Evolutionary conservation across 495 filamentous ascomycete genomes (phyloP).

Genomic region (Filosporella fistucella): DNA sequence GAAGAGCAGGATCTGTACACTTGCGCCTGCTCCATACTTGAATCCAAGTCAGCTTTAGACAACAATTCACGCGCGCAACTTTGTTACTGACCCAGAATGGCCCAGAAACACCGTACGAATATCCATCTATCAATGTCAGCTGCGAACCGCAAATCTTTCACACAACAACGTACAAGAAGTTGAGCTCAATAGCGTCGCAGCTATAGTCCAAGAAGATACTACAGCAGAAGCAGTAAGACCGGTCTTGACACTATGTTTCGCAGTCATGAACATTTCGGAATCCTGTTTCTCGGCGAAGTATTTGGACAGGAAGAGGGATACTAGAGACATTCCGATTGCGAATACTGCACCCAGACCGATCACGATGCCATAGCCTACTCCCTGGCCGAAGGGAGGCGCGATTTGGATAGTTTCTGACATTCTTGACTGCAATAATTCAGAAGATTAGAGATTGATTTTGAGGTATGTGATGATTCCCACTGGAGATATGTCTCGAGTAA

Average conservation of each 20-base stretch:
- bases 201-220: constrained; percentile 94
- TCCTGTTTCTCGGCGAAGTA: constrained; percentile 94
- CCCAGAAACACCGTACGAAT: constrained; percentile 86
- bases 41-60: too few relatives aligned
- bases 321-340: constrained; percentile 68
- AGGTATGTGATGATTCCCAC: too few relatives aligned
- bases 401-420: too few relatives aligned
- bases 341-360: constrained; percentile 71
- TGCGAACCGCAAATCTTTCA: too few relatives aligned
- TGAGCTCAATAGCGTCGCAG: constrained; percentile 73
- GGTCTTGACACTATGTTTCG: constrained; percentile 88
- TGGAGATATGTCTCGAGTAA: too few relatives aligned
- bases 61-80: too few relatives aligned
- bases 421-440: too few relatives aligned
- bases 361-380: constrained; percentile 80
- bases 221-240: constrained; percentile 88
- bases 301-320: constrained; percentile 27
- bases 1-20: constrained; percentile 81
- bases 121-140: too few relatives aligned
- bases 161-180: too few relatives aligned
- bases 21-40: constrained; percentile 60
- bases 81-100: constrained; percentile 65
- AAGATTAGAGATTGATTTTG: too few relatives aligned
- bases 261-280: constrained; percentile 94
- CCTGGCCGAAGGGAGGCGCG: constrained; percentile 55